phyloP scores from a whole-genome alignment of 257 asterid genomes.

The Sherardia arvensis region DNA sequence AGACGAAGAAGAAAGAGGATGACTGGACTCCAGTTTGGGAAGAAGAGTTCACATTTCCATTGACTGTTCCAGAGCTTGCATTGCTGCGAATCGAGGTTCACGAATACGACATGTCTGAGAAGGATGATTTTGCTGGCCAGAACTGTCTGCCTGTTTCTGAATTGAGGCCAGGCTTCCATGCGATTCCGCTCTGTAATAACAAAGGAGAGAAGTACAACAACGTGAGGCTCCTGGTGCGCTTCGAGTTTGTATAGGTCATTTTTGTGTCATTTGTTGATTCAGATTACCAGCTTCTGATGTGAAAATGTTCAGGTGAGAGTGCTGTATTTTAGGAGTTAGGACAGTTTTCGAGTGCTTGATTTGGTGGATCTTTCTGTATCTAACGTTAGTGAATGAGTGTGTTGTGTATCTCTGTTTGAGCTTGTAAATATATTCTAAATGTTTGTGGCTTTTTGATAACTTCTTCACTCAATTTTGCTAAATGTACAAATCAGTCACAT shows the following conservation, averaged over 20 bases:
- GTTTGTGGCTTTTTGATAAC: too few species aligned
- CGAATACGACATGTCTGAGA: slow-evolving; percentile 51
- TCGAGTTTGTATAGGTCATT: slow-evolving; percentile 23
- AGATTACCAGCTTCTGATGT: not conserved
- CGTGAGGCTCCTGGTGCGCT: slow-evolving; percentile 54
- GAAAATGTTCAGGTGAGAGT: not conserved
- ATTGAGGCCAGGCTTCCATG: slow-evolving; percentile 49
- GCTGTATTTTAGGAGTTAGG: not conserved
- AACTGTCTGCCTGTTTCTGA: slow-evolving; percentile 53
- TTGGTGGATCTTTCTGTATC: not conserved
- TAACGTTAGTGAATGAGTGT: not conserved
- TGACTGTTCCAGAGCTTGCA: slow-evolving; percentile 61
- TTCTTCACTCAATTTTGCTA: too few species aligned
- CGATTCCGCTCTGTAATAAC: slow-evolving; percentile 41
- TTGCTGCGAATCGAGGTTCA: slow-evolving; percentile 56
- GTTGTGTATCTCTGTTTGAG: not conserved
- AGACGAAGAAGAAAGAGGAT: slow-evolving; percentile 38
- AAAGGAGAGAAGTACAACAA: slow-evolving; percentile 43
- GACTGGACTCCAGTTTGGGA: slow-evolving; percentile 62
- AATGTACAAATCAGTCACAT: too few species aligned
- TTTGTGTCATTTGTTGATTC: too few species aligned
- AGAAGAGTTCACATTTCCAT: slow-evolving; percentile 52
- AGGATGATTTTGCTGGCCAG: slow-evolving; percentile 72
- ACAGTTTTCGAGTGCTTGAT: not conserved
- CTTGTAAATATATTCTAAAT: slow-evolving; percentile 4